Evolutionary conservation across 805 yeast species (phyloP), one percentile per base, ranked within the genome.

Genomic region (Teunomyces atbi): DNA sequence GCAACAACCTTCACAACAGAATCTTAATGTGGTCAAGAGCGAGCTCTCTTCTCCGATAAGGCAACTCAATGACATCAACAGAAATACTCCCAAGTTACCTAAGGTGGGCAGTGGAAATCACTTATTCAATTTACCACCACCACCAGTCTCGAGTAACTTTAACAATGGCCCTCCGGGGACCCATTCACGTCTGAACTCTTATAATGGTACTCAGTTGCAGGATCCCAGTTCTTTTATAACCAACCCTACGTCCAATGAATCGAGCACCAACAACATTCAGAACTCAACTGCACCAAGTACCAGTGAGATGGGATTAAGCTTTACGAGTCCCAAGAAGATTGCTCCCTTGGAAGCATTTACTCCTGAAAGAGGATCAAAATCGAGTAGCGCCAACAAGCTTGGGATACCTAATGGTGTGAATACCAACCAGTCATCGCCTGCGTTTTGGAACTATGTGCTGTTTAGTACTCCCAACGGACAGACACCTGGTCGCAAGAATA

Each of bases 401-500:
- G 59, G 62, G 5, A 49, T 56, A 26, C 42, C 47, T 12, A 44
- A 53, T 15, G 63, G 67, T 7, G 45, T 73, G 61, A 58, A 69
- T 67, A 61, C 70, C 64, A 64, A 69, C 68, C 79, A 66, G 68
- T 79, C 85, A 26, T 88, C 96, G 1, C 98, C 98, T 1, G 97
- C 96, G 13, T 79, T 91, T 48, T 89, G 97, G 97, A 88, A 86
- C 61, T 83, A 88, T 68, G 89, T 91, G 59, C 96, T 90, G 58
- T 83, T 91, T 47, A 69, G 73, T 47, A 73, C 76, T 4, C 77
- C 76, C 3, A 69, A 69, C 45, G 74, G 72, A 6, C 76, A 71
- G 49, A 71, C 75, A 0, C 75, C 77, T 1, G 52, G 66, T 32
- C 47, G 75, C 23, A 68, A 71, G 45, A 58, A 63, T 45, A 66